Conservation (phyloP, 1,284 basidiomycete genomes). For the Ustilago shanxiensis region DNA sequence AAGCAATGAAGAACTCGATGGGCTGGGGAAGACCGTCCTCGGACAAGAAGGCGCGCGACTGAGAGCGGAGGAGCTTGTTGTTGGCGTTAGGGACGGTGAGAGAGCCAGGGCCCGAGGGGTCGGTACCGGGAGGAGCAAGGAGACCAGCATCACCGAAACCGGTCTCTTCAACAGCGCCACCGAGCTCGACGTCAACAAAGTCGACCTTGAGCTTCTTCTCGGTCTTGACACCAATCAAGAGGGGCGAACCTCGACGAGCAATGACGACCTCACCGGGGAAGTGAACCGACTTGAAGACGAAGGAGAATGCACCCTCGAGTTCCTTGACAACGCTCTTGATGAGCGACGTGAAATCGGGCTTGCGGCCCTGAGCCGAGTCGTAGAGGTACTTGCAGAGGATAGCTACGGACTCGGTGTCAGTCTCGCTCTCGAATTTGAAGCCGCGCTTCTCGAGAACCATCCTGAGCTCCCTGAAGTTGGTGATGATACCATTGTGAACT, state of each 20-base stretch:
- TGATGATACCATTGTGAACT: conserved; percentile 99
- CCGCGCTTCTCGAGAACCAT: conserved; percentile 96
- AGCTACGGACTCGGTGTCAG: conserved; percentile 97
- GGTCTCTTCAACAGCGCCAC: conserved; percentile 56
- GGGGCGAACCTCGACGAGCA: conserved; percentile 94
- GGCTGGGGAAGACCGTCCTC: conserved; percentile 98
- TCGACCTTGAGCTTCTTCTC: conserved; percentile 99
- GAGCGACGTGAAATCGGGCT: conserved; percentile 88
- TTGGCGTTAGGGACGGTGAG: conserved; percentile 61
- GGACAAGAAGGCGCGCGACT: conserved; percentile 97
- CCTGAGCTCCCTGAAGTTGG: conserved; percentile 89
- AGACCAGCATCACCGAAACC: conserved; percentile 70
- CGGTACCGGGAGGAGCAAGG: conserved; percentile 79
- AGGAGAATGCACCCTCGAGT: conserved; percentile 99
- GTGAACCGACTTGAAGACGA: conserved; percentile 97
- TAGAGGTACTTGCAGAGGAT: conserved; percentile 97
- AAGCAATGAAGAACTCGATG: conserved; percentile 99
- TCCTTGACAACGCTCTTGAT: conserved; percentile 97
- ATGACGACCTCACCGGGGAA: conserved; percentile 97
- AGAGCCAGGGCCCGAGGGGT: conserved; percentile 67
- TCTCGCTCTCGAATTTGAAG: conserved; percentile 93
- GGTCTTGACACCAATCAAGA: conserved; percentile 98
- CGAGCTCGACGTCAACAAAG: conserved; percentile 93
- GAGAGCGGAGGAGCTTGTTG: conserved; percentile 87
- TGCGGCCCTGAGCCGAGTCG: conserved; percentile 90